Percentiles rank a stretch among this genome's conserved stretches.
phyloP scores from a whole-genome alignment of 2,329 filamentous ascomycete genomes.

The Helotiales sp. region DNA sequence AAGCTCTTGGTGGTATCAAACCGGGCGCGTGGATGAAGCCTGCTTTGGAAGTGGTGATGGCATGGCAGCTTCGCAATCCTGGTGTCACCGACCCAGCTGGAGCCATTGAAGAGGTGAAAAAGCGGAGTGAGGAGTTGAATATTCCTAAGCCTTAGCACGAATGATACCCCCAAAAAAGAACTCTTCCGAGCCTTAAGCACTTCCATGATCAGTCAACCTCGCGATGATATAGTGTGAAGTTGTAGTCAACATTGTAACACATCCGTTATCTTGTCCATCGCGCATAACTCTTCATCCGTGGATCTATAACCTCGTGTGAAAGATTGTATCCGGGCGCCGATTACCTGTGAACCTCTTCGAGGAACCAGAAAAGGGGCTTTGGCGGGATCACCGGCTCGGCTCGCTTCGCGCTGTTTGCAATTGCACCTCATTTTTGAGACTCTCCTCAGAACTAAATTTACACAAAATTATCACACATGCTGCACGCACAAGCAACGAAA shows the following conservation, averaged over 20 bases:
- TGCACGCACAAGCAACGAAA: conserved; percentile 1
- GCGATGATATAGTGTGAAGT: too few species aligned
- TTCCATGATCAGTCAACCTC: too few species aligned
- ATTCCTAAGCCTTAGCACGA: conserved; percentile 24
- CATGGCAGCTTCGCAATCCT: conserved; percentile 87
- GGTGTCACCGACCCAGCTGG: conserved; percentile 56
- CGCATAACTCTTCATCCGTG: too few species aligned
- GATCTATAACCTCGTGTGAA: too few species aligned
- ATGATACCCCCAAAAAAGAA: too few species aligned
- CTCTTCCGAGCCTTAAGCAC: too few species aligned
- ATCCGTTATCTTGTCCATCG: too few species aligned
- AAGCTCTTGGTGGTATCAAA: conserved; percentile 62
- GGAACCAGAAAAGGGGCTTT: background rate
- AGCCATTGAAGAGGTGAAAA: conserved; percentile 60
- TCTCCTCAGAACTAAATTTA: background rate
- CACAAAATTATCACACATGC: background rate
- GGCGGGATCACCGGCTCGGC: background rate
- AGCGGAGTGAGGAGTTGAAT: conserved; percentile 30
- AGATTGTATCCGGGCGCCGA: too few species aligned
- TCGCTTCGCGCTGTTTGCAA: background rate
- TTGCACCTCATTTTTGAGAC: background rate
- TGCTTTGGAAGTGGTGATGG: conserved; percentile 76
- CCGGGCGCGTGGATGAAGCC: conserved; percentile 83
- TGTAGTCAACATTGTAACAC: too few species aligned
- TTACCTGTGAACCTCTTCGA: too few species aligned